Base-by-base conservation (phyloP, 176 grass and related monocot species). In the Zoysia japonica region DNA sequence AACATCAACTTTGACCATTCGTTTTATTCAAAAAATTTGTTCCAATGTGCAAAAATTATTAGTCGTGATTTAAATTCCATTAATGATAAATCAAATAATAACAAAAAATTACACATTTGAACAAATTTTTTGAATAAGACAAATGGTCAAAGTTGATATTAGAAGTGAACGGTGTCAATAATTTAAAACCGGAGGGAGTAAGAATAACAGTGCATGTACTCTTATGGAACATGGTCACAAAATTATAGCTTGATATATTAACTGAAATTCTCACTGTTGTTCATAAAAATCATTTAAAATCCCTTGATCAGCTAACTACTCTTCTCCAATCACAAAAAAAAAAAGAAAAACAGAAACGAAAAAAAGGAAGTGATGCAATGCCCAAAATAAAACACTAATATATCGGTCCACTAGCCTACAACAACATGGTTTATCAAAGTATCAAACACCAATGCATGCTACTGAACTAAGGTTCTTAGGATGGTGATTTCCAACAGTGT, bases 281-380 rank as follows among this genome's bases (percentile, higher is more conserved):
- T 47, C 41, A 79, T 11, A 53, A 70, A 70, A 73, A 46, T 50
- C 48, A 67, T 13, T 13, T 57, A n/a, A 79, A 40, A 40, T 75
- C 9, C 62, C 35, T 61, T 75, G 5, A 54, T 15, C 16, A 17
- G 6, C 0, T 55, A 55, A 55, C 44, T 47, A 47, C 45, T 47
- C 2, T 47, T 47, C 45, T 47, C 45, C 45, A 47, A 3, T 47
- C 48, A 85, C 9, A 7, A 42, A 43, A 15, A 45, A 48, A 20
- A 12, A 12, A 49, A 37, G 28, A 28, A 28, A 28, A 28, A 28
- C 28, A 28, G 28, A 28, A 28, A 28, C 28, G 28, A 43, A 15
- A 45, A 48, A 40, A 19, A 11, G 40, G 28, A 10, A 20, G 0
- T 20, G 59, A 40, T 4, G 17, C 5, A 59, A 20, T 59, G 55